Percentiles rank a stretch among this genome's conserved stretches.
These are phyloP conservation scores for Phylloporus scabripes DNA, from an alignment of 768 basidiomycete genomes.

Conservation along the genomic window DNA sequence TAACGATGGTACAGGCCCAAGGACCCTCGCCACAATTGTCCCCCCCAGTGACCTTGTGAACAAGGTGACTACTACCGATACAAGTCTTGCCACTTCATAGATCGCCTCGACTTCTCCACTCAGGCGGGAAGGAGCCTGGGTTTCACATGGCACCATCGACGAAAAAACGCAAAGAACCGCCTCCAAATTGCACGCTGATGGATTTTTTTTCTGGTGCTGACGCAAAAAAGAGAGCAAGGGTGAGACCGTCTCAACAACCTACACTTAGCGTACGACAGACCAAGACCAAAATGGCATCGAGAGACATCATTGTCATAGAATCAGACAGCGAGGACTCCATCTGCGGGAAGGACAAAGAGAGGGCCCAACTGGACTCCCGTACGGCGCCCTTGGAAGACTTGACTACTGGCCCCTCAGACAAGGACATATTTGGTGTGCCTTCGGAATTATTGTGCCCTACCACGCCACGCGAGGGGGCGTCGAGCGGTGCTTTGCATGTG, in stretches of 20 bases:
- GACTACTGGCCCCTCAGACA: background rate
- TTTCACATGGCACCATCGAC: conserved; percentile 33
- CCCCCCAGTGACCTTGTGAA: too few relatives aligned
- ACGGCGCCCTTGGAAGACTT: background rate
- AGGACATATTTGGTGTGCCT: conserved; percentile 20
- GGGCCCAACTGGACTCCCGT: background rate
- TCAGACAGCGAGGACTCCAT: conserved; percentile 47
- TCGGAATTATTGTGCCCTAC: conserved; percentile 20
- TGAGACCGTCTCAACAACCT: conserved; percentile 3
- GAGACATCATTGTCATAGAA: conserved; percentile 57
- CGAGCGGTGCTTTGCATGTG: background rate
- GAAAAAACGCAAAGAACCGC: conserved; percentile 32
- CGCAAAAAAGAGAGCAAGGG: conserved; percentile 18
- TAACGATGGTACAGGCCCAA: too few relatives aligned
- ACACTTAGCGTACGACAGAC: background rate
- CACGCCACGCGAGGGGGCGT: background rate
- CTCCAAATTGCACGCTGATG: conserved; percentile 37
- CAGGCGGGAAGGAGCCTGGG: too few relatives aligned
- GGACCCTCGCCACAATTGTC: too few relatives aligned
- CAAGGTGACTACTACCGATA: too few relatives aligned
- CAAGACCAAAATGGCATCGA: conserved; percentile 1
- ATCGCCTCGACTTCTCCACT: too few relatives aligned
- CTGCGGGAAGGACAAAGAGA: background rate
- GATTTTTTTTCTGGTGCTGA: conserved; percentile 39
- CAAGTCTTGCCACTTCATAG: too few relatives aligned